These are phyloP conservation scores for Zizania latifolia DNA, from an alignment of 176 grass and related monocot genomes.

Conservation along the genomic window DNA sequence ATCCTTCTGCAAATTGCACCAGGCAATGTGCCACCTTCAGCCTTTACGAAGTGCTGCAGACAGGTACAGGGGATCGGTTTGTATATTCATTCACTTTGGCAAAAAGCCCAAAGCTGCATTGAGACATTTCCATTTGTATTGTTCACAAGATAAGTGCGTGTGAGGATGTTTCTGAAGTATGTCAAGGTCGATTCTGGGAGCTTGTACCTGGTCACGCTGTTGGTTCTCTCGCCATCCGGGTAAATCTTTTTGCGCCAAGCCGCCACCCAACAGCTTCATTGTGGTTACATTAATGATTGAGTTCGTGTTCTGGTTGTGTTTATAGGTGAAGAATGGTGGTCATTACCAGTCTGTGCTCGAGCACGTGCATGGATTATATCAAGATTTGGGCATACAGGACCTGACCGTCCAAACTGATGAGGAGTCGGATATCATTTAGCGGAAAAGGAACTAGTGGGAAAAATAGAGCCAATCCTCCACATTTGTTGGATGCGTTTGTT, in stretches of 20 bases:
- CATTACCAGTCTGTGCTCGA: constrained; percentile 47
- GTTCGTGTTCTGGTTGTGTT: constrained; percentile 1
- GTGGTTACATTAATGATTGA: background rate
- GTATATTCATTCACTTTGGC: background rate
- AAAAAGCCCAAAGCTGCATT: background rate
- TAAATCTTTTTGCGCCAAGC: constrained; percentile 4
- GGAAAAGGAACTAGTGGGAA: background rate
- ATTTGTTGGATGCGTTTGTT: no score
- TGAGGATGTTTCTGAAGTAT: constrained; percentile 77
- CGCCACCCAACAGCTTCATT: background rate
- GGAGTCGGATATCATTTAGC: background rate
- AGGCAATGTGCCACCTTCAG: constrained; percentile 72
- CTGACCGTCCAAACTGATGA: constrained; percentile 67
- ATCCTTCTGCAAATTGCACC: constrained; percentile 89
- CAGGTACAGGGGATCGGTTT: constrained; percentile 44
- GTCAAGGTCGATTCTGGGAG: constrained; percentile 82
- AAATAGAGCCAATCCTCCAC: background rate
- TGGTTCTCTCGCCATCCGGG: constrained; percentile 66
- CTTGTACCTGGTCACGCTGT: constrained; percentile 69
- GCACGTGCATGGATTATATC: constrained; percentile 62
- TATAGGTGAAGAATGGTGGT: constrained; percentile 58
- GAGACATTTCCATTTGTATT: background rate
- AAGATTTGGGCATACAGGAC: constrained; percentile 80
- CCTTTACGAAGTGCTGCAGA: constrained; percentile 74
- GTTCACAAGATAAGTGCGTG: constrained; percentile 50